These are phyloP conservation scores for Diaporthe velutina DNA, from an alignment of 2,329 filamentous ascomycete species.

Conservation along the genomic window DNA sequence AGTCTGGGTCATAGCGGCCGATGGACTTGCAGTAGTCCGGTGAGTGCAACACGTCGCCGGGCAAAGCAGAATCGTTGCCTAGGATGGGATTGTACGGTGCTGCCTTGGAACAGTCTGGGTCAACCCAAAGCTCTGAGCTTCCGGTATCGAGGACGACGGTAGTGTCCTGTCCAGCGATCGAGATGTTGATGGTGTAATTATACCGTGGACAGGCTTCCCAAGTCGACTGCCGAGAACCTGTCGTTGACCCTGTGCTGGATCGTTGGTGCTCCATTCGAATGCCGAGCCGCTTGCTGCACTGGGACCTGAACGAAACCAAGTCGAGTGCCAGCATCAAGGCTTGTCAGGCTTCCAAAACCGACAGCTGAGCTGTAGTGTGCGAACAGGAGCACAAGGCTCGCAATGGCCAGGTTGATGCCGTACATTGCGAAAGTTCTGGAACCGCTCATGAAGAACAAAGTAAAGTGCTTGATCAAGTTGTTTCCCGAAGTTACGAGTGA, in stretches of 20 bases:
- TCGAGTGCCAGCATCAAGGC: background rate
- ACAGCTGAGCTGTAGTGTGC: background rate
- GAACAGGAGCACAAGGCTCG: constrained; percentile 1
- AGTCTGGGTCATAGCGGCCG: constrained; percentile 19
- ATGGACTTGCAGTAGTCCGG: constrained; percentile 16
- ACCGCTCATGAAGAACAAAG: background rate
- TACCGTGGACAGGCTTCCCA: background rate
- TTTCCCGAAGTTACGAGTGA: background rate
- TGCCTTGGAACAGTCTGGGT: constrained; percentile 34
- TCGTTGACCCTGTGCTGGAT: background rate
- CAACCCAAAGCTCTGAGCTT: constrained; percentile 42
- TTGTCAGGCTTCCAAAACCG: background rate
- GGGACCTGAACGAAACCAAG: background rate
- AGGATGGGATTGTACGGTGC: background rate
- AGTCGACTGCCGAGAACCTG: background rate
- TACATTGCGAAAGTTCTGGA: background rate
- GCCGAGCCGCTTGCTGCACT: background rate
- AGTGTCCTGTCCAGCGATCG: constrained; percentile 35
- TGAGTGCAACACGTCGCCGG: background rate
- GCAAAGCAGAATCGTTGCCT: too few species aligned
- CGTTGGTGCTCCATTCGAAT: background rate
- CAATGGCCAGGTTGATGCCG: background rate
- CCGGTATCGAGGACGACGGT: constrained; percentile 45
- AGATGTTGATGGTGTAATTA: constrained; percentile 22
- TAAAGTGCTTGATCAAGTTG: background rate